These are phyloP conservation scores for Eremochloa ophiuroides DNA, from an alignment of 176 grass and related monocot species.

Conservation along the genomic window DNA sequence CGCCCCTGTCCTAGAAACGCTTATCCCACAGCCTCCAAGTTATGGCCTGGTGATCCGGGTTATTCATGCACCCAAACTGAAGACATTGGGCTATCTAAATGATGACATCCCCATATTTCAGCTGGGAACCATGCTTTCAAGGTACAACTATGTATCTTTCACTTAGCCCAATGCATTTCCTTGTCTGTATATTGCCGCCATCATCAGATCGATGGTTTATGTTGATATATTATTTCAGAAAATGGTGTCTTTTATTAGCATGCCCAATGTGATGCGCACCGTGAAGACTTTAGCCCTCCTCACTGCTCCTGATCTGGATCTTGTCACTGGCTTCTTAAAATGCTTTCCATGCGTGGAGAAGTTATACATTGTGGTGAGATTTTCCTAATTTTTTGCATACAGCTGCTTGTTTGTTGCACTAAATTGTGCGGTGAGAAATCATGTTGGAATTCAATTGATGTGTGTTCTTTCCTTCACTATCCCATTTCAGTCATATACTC, in stretches of 20 bases:
- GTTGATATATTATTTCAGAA: not conserved
- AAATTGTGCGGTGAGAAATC: not conserved
- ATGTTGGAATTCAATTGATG: not conserved
- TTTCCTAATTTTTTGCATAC: not conserved
- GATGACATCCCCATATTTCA: not conserved
- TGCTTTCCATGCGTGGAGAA: not conserved
- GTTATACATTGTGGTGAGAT: not conserved
- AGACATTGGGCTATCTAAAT: not conserved
- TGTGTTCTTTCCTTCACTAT: too few relatives aligned
- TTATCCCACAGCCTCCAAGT: not conserved
- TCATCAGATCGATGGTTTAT: not conserved
- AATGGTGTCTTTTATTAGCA: not conserved
- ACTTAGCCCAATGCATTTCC: not conserved
- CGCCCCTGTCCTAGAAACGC: not conserved
- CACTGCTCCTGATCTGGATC: not conserved
- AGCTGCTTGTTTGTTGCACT: not conserved
- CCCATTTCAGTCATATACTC: not conserved
- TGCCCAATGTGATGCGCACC: not conserved
- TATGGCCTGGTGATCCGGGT: not conserved
- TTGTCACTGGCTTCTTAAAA: not conserved
- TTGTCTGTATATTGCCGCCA: not conserved
- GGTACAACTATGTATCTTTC: not conserved
- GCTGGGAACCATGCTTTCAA: not conserved
- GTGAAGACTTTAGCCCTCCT: not conserved
- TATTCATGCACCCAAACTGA: not conserved